A percentile compares a stretch with the other conserved stretches of the same genome.
These are phyloP conservation scores for Wickerhamiella nectarea DNA, from an alignment of 805 yeast species.

Conservation along the genomic window DNA sequence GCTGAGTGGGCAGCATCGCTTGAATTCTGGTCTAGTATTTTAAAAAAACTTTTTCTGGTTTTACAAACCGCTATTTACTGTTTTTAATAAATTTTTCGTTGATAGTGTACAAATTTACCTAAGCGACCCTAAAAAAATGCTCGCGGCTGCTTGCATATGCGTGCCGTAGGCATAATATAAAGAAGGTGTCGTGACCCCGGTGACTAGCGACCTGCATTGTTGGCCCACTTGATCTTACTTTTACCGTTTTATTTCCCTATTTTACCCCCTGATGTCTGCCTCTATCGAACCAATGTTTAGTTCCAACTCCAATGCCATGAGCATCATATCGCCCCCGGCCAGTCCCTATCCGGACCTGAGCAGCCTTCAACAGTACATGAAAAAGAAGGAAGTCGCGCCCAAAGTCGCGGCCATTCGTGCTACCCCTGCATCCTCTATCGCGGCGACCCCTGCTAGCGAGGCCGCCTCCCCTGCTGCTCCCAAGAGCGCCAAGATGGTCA, in stretches of 20 bases:
- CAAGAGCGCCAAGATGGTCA: conserved; percentile 18
- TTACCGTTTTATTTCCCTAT: not conserved
- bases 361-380: conserved; percentile 7
- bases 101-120: not conserved
- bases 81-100: not conserved
- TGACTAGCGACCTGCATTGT: not conserved
- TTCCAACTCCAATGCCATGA: not conserved
- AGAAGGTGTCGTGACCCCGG: conserved; percentile 6
- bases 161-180: conserved; percentile 5
- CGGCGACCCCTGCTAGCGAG: conserved; percentile 2
- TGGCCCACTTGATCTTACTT: not conserved
- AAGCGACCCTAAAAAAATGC: not conserved
- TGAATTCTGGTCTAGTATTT: not conserved
- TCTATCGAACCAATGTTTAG: not conserved
- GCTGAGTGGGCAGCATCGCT: too few species aligned
- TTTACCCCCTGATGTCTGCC: not conserved
- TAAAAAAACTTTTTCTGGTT: not conserved
- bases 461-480: not conserved
- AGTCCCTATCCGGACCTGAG: conserved; percentile 9
- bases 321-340: conserved; percentile 6
- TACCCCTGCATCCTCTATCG: not conserved
- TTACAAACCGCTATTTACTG: not conserved
- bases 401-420: not conserved
- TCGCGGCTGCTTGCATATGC: not conserved
- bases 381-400: not conserved